Conservation (phyloP, 179 eudicot species). For the Amaranthus tricolor region DNA sequence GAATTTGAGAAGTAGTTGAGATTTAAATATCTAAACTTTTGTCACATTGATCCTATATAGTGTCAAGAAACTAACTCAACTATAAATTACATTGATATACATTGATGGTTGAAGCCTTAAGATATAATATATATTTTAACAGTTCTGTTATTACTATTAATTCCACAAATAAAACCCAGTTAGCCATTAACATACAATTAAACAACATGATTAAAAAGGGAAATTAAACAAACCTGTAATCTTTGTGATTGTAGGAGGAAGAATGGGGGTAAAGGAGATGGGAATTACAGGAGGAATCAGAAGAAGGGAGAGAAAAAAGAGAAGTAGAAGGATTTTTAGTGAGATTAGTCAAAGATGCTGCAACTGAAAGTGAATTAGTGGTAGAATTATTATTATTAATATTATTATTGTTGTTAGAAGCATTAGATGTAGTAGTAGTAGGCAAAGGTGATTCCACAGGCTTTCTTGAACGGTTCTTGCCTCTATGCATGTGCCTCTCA, state of each 20-base stretch:
- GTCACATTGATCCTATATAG: no score
- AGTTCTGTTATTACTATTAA: no score
- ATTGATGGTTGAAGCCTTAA: no score
- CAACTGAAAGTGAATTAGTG: conserved; percentile 20
- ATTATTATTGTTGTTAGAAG: conserved; percentile 9
- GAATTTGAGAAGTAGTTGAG: no score
- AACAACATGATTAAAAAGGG: neutral
- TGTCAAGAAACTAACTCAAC: no score
- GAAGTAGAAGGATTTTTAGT: conserved; percentile 30
- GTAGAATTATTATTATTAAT: conserved; percentile 6
- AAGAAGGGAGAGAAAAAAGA: conserved; percentile 26
- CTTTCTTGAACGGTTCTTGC: conserved; percentile 99
- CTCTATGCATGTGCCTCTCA: conserved; percentile 98
- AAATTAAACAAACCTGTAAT: conserved; percentile 22
- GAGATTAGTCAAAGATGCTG: conserved; percentile 30
- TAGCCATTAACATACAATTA: no score
- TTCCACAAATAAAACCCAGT: no score
- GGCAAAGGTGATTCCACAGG: conserved; percentile 74
- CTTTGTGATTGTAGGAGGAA: conserved; percentile 35
- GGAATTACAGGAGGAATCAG: conserved; percentile 34
- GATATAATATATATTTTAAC: no score
- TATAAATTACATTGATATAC: no score
- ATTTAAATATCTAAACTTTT: no score
- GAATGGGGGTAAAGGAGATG: conserved; percentile 36
- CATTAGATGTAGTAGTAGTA: conserved; percentile 16